Evolutionary conservation across 1,139 yeast species (phyloP).

Genomic region (Protomyces lactucae-debilis): DNA sequence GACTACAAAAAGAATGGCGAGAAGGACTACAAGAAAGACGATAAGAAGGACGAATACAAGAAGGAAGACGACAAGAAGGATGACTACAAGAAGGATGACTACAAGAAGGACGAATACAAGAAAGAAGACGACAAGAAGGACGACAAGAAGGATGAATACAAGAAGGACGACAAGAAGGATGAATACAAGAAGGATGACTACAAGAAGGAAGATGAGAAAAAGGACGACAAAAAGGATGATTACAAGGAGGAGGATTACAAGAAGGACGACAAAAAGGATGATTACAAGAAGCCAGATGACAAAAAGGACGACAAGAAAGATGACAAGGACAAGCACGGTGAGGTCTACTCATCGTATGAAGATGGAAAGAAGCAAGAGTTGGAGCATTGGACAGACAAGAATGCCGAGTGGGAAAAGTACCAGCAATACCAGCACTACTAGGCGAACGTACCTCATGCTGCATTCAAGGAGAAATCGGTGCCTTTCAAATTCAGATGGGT

Average conservation of each 20-base stretch:
- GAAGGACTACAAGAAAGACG: slow-evolving; percentile 31
- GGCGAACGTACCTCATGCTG: too few relatives aligned
- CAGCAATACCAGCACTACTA: too few relatives aligned
- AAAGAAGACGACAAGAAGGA: neutral
- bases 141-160: neutral
- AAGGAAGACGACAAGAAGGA: neutral
- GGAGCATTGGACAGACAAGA: too few relatives aligned
- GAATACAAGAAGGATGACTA: neutral
- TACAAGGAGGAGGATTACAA: neutral
- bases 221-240: neutral
- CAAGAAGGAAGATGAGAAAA: neutral
- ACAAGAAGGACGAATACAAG: neutral
- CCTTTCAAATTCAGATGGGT: too few relatives aligned
- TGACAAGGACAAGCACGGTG: neutral
- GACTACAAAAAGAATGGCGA: slow-evolving; percentile 34
- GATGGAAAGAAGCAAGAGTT: too few relatives aligned
- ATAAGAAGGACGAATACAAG: neutral
- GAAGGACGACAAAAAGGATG: neutral
- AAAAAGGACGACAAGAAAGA: neutral
- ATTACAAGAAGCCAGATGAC: neutral
- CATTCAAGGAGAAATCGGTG: too few relatives aligned
- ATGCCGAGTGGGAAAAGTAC: too few relatives aligned
- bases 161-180: neutral
- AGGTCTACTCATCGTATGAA: too few relatives aligned
- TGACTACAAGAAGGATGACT: neutral